Conservation (phyloP, 1,139 yeast species). For the Nadsonia starkeyi-henricii region DNA sequence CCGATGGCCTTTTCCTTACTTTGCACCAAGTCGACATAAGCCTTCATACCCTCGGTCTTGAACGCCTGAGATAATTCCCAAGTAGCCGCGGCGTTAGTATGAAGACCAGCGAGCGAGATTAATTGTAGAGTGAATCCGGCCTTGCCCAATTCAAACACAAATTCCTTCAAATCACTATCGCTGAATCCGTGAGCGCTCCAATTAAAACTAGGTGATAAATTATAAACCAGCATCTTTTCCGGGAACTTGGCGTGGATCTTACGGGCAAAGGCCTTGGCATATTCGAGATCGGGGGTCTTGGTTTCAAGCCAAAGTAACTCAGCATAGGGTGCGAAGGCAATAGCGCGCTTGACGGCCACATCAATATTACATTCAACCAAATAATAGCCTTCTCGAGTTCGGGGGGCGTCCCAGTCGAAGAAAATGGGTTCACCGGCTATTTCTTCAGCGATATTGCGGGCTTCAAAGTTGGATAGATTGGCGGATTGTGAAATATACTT, state of each 20-base stretch:
- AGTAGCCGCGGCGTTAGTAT: conserved; percentile 36
- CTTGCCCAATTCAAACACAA: conserved; percentile 41
- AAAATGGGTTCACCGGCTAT: conserved; percentile 23
- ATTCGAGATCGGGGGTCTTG: conserved; percentile 37
- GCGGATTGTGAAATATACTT: conserved; percentile 18
- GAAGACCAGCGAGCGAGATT: conserved; percentile 43
- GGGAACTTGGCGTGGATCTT: conserved; percentile 35
- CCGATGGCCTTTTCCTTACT: conserved; percentile 29
- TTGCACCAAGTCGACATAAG: conserved; percentile 41
- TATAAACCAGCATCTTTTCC: conserved; percentile 43
- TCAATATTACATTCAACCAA: conserved; percentile 37
- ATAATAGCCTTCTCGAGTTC: conserved; percentile 44
- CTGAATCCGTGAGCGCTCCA: conserved; percentile 43
- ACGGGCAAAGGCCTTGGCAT: conserved; percentile 36
- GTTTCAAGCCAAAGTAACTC: conserved; percentile 49
- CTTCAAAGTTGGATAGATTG: conserved; percentile 23
- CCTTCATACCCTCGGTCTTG: conserved; percentile 39
- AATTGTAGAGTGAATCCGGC: conserved; percentile 41
- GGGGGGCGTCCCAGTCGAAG: conserved; percentile 47
- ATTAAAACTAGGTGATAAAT: conserved; percentile 44
- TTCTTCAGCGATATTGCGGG: conserved; percentile 23
- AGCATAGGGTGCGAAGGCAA: conserved; percentile 42
- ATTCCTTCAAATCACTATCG: conserved; percentile 31
- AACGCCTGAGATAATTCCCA: conserved; percentile 36
- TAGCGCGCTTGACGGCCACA: conserved; percentile 38